Conservation (phyloP, 768 basidiomycete species). For the Imleria badia region DNA sequence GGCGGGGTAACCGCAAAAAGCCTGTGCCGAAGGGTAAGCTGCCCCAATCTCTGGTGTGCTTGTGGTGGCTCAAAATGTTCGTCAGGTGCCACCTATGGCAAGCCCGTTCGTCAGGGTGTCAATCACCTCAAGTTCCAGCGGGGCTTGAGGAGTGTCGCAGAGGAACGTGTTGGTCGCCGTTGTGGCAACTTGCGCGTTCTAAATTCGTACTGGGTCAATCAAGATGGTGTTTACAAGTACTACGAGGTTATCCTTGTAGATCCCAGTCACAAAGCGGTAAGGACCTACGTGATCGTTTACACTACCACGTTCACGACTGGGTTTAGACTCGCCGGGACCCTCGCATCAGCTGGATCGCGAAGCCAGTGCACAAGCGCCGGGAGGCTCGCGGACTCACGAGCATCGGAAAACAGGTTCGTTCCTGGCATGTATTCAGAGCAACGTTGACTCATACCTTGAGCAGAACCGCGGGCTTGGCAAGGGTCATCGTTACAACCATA, state of each 20-base stretch:
- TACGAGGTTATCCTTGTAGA: slow-evolving; percentile 99
- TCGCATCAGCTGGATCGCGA: slow-evolving; percentile 98
- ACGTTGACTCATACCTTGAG: slow-evolving; percentile 1
- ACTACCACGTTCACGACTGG: slow-evolving; percentile 10
- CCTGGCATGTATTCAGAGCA: background rate
- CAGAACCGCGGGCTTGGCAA: slow-evolving; percentile 98
- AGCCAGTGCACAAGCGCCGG: slow-evolving; percentile 98
- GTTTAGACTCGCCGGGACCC: slow-evolving; percentile 87
- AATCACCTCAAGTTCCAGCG: slow-evolving; percentile 99
- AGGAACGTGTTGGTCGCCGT: slow-evolving; percentile 95
- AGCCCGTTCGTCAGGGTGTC: slow-evolving; percentile 99
- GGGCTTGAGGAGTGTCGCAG: slow-evolving; percentile 87
- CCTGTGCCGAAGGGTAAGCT: slow-evolving; percentile 89
- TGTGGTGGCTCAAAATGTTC: background rate
- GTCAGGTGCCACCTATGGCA: slow-evolving; percentile 94
- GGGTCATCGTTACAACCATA: slow-evolving; percentile 92
- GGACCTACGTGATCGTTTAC: slow-evolving; percentile 28
- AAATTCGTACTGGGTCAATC: slow-evolving; percentile 99
- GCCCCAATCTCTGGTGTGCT: background rate
- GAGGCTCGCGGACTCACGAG: slow-evolving; percentile 97
- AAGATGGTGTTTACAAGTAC: slow-evolving; percentile 99
- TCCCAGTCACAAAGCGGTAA: slow-evolving; percentile 88
- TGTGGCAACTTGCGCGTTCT: slow-evolving; percentile 96
- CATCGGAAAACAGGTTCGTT: slow-evolving; percentile 86
- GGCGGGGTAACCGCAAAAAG: slow-evolving; percentile 99